phyloP scores from a whole-genome alignment of 306 rosid genomes.

The Leucaena leucocephala region DNA sequence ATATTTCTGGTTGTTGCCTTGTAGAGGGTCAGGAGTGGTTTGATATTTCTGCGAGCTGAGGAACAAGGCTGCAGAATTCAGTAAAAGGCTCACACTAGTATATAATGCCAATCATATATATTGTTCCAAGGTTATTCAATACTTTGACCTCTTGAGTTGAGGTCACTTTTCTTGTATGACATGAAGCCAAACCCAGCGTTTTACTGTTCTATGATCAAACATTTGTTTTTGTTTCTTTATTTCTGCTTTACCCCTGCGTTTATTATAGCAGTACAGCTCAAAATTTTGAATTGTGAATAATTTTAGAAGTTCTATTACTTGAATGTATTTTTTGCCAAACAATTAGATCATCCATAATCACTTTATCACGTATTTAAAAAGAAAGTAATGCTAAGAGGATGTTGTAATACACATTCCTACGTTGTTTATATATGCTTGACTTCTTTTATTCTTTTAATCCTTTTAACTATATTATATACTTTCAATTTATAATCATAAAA shows the following conservation, averaged over 20 bases:
- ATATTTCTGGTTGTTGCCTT: neutral
- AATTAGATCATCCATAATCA: neutral
- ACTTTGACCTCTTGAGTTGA: constrained; percentile 66
- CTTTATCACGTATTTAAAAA: neutral
- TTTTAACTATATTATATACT: neutral
- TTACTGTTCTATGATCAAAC: constrained; percentile 14
- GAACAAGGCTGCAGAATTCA: constrained; percentile 78
- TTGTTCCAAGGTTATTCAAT: constrained; percentile 43
- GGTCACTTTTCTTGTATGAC: constrained; percentile 46
- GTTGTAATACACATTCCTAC: neutral
- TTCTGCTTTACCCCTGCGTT: neutral
- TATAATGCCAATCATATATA: neutral
- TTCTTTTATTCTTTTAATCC: neutral
- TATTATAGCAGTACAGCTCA: neutral
- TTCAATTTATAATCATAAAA: too few relatives aligned
- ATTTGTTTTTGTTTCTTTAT: neutral
- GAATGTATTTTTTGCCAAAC: neutral
- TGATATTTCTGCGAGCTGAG: constrained; percentile 63
- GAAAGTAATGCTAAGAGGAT: neutral
- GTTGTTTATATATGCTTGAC: neutral
- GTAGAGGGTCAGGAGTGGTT: constrained; percentile 85
- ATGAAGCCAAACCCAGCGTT: constrained; percentile 21
- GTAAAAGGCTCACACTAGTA: constrained; percentile 21
- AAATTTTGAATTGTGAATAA: neutral
- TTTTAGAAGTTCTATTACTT: neutral